These are phyloP conservation scores for Bipolaris gigantea DNA, from an alignment of 2,329 filamentous ascomycete species.

Conservation along the genomic window DNA sequence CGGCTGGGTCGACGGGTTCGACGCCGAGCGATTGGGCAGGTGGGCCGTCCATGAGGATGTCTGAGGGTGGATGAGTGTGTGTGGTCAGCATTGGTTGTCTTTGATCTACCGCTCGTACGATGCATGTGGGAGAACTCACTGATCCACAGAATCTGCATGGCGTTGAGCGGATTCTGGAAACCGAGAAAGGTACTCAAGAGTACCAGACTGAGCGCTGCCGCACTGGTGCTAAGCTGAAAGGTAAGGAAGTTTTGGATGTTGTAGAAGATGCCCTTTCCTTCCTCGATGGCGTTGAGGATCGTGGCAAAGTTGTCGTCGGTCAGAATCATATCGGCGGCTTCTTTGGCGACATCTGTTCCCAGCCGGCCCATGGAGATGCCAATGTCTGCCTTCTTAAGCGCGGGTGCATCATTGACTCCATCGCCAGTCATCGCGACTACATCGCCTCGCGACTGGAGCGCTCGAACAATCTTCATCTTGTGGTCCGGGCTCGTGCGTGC, in stretches of 20 bases:
- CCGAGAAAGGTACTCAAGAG: conserved; percentile 90
- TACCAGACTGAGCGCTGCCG: conserved; percentile 87
- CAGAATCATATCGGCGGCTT: conserved; percentile 90
- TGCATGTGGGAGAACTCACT: conserved; percentile 66
- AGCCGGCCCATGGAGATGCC: conserved; percentile 95
- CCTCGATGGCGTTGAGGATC: conserved; percentile 93
- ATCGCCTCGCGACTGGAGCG: conserved; percentile 87
- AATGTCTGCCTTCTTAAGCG: conserved; percentile 95
- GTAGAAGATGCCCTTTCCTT: conserved; percentile 99
- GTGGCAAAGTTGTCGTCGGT: conserved; percentile 89
- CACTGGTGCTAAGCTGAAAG: conserved; percentile 96
- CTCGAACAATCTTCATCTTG: conserved; percentile 94
- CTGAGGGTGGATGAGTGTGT: conserved; percentile 56
- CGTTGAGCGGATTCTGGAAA: conserved; percentile 93
- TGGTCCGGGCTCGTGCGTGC: conserved; percentile 95
- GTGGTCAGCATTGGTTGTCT: conserved; percentile 18
- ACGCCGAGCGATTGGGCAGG: conserved; percentile 96
- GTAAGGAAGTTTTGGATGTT: conserved; percentile 99
- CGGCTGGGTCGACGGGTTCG: conserved; percentile 88
- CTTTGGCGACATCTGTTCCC: conserved; percentile 96
- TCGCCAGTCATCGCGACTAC: conserved; percentile 99
- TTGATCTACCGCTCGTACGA: too few species aligned
- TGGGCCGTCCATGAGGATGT: conserved; percentile 99
- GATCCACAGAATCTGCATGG: conserved; percentile 99
- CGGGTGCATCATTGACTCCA: conserved; percentile 95